A percentile compares a stretch with the other conserved stretches of the same genome.
Conservation (phyloP, 2,329 filamentous ascomycete species). For the Arachnomyces sp. region DNA sequence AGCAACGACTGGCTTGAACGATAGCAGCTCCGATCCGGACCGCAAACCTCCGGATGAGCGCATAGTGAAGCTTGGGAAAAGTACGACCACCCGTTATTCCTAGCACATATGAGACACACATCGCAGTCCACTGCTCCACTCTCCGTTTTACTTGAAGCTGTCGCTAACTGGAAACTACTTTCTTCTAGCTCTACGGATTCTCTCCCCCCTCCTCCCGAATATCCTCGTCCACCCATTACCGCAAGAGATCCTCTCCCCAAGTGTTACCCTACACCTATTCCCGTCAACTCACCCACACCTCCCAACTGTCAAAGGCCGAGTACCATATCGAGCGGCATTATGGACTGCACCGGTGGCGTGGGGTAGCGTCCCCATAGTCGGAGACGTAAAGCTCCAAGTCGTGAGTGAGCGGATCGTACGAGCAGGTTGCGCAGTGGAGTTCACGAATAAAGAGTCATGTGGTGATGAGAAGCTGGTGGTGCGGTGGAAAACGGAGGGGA, state of each 20-base stretch:
- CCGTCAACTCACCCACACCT: slow-evolving; percentile 57
- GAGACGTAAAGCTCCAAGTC: slow-evolving; percentile 81
- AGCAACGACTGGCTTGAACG: slow-evolving; percentile 17
- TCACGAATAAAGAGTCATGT: slow-evolving; percentile 27
- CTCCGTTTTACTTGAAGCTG: neutral
- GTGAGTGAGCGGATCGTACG: slow-evolving; percentile 82
- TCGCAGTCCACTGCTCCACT: neutral
- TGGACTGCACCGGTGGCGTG: slow-evolving; percentile 96
- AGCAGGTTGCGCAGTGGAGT: slow-evolving; percentile 33
- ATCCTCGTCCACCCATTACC: slow-evolving; percentile 54
- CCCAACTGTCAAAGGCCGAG: slow-evolving; percentile 80
- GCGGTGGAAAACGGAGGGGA: slow-evolving; percentile 64
- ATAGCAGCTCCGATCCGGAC: slow-evolving; percentile 22
- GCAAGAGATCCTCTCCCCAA: slow-evolving; percentile 53
- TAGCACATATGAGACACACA: neutral
- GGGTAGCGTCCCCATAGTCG: slow-evolving; percentile 84
- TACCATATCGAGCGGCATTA: slow-evolving; percentile 84
- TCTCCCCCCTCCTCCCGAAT: slow-evolving; percentile 56
- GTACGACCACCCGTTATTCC: slow-evolving; percentile 28
- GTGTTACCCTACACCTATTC: slow-evolving; percentile 55
- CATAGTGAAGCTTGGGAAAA: slow-evolving; percentile 54
- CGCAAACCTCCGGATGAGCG: slow-evolving; percentile 49
- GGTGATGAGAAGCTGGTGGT: slow-evolving; percentile 75
- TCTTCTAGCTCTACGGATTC: slow-evolving; percentile 45
- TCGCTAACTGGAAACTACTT: slow-evolving; percentile 1